phyloP scores from a whole-genome alignment of 177 flowering plant species.

The Telopea speciosissima region DNA sequence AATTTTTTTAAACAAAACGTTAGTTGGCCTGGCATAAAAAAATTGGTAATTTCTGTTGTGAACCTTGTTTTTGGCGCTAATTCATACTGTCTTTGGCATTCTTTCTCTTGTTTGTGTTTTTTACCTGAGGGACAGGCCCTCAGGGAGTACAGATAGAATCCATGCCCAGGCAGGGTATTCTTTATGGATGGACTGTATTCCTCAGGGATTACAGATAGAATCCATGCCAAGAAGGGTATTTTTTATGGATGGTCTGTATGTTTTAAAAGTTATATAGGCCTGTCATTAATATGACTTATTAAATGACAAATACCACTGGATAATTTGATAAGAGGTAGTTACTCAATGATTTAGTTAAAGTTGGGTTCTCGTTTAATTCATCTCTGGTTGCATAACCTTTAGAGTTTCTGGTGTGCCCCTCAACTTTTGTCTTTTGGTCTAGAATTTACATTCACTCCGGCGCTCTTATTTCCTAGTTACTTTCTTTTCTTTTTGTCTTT shows the following conservation, averaged over 20 bases:
- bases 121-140: slow-evolving; percentile 3
- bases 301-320: not conserved
- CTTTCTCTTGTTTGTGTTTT: not conserved
- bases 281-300: not conserved
- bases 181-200: not conserved
- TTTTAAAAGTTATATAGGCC: not conserved
- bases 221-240: slow-evolving; percentile 1
- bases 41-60: too few relatives aligned
- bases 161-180: slow-evolving; percentile 1
- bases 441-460: not conserved
- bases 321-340: not conserved
- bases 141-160: not conserved
- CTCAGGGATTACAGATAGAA: not conserved
- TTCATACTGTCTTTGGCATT: too few relatives aligned
- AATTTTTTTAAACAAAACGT: too few relatives aligned
- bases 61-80: too few relatives aligned
- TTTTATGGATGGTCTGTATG: not conserved
- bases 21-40: too few relatives aligned
- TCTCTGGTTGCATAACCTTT: not conserved
- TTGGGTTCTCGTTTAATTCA: not conserved
- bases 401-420: not conserved
- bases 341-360: not conserved
- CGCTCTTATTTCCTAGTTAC: too few relatives aligned
- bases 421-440: too few relatives aligned
- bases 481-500: too few relatives aligned